Evolutionary conservation across 2,329 filamentous ascomycete genomes (phyloP).

Genomic region (Pseudogymnoascus sp.): DNA sequence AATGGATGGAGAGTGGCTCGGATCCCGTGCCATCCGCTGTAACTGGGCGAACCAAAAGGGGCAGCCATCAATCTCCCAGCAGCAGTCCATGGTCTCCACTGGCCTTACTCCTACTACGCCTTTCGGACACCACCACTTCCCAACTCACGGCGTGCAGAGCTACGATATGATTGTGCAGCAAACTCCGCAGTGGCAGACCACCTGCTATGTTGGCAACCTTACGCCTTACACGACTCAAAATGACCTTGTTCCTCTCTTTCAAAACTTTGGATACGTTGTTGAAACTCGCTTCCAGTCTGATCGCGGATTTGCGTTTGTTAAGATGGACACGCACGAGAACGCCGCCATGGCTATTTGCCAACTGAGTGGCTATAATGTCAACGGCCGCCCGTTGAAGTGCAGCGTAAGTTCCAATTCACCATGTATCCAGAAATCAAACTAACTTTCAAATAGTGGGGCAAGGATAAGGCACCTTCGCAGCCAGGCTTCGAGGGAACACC

Average conservation of each 20-base stretch:
- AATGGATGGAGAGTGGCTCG: constrained; percentile 99
- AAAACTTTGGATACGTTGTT: constrained; percentile 96
- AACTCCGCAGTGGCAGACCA: constrained; percentile 96
- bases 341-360: constrained; percentile 98
- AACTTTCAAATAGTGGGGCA: constrained; percentile 71
- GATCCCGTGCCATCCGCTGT: constrained; percentile 94
- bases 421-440: constrained; percentile 20
- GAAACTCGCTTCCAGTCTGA: constrained; percentile 98
- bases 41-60: constrained; percentile 99
- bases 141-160: constrained; percentile 90
- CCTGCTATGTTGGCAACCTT: constrained; percentile 93
- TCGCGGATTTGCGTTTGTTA: constrained; percentile 95
- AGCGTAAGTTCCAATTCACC: constrained; percentile 63
- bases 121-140: constrained; percentile 96
- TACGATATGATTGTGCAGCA: constrained; percentile 96
- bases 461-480: constrained; percentile 86
- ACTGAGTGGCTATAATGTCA: constrained; percentile 95
- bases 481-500: constrained; percentile 72
- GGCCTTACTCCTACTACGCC: constrained; percentile 96
- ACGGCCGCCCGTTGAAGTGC: constrained; percentile 93
- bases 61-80: constrained; percentile 96
- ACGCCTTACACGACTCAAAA: constrained; percentile 96
- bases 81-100: constrained; percentile 94
- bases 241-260: constrained; percentile 94
- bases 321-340: constrained; percentile 98